Conservation (phyloP, 2,329 filamentous ascomycete genomes). For the Stemphylium lycopersici region DNA sequence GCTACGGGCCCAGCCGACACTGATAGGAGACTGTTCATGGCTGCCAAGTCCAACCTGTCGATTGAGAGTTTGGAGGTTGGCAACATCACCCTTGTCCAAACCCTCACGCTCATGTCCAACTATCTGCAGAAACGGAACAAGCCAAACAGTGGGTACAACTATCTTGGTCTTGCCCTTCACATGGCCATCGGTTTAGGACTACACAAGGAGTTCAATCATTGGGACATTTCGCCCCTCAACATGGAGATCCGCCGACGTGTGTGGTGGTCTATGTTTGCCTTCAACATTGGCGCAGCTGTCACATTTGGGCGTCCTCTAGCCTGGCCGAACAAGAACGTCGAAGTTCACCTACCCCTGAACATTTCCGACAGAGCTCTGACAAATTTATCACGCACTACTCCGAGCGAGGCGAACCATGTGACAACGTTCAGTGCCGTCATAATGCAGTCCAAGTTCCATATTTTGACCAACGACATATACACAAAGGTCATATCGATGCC, state of each 20-base stretch:
- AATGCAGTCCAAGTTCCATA: slow-evolving; percentile 55
- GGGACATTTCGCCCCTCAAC: slow-evolving; percentile 52
- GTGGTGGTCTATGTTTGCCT: slow-evolving; percentile 52
- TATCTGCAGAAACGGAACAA: slow-evolving; percentile 58
- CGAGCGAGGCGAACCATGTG: slow-evolving; percentile 22
- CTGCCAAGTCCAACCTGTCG: slow-evolving; percentile 53
- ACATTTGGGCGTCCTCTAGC: slow-evolving; percentile 57
- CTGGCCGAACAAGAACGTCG: slow-evolving; percentile 10
- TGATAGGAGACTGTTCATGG: not conserved
- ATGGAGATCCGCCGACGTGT: slow-evolving; percentile 45
- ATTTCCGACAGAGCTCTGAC: slow-evolving; percentile 35
- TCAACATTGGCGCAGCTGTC: slow-evolving; percentile 58
- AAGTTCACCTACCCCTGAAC: slow-evolving; percentile 17
- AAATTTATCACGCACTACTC: slow-evolving; percentile 28
- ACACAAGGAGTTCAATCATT: slow-evolving; percentile 58
- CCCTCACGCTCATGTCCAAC: slow-evolving; percentile 54
- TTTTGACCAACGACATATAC: slow-evolving; percentile 55
- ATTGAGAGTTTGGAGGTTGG: slow-evolving; percentile 57
- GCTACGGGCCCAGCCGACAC: not conserved
- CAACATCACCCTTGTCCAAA: slow-evolving; percentile 57
- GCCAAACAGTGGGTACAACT: slow-evolving; percentile 59
- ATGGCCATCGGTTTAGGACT: slow-evolving; percentile 59
- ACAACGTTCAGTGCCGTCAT: slow-evolving; percentile 55
- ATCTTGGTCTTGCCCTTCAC: slow-evolving; percentile 55
- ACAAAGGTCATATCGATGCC: slow-evolving; percentile 54